Conservation (phyloP, 306 rosid species). For the Mimosa pudica region DNA sequence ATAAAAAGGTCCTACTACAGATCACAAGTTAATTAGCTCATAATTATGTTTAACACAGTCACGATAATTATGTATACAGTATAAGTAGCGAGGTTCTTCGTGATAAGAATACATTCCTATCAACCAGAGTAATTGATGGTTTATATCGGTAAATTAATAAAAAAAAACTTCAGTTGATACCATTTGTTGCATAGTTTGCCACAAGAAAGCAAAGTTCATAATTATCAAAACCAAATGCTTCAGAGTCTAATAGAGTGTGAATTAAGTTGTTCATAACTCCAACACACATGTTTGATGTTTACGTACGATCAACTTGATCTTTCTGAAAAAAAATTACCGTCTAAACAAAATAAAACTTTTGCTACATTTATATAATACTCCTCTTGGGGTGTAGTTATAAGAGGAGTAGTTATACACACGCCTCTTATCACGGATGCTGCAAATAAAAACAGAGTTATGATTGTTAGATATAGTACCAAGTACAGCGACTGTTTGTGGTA, state of each 20-base stretch:
- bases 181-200: constrained; percentile 17
- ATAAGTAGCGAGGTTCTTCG: no score
- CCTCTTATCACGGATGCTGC: background rate
- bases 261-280: background rate
- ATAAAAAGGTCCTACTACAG: no score
- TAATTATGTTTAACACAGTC: no score
- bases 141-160: no score
- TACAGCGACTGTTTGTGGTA: constrained; percentile 26
- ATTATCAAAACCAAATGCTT: constrained; percentile 12
- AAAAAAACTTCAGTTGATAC: no score
- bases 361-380: background rate
- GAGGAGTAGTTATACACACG: background rate
- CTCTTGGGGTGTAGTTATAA: no score
- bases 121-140: no score
- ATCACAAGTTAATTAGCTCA: no score
- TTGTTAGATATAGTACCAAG: constrained; percentile 22
- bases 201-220: constrained; percentile 2
- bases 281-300: background rate
- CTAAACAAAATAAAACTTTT: constrained; percentile 2
- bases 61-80: no score
- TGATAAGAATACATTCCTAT: no score
- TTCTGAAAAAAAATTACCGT: background rate
- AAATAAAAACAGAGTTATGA: constrained; percentile 13
- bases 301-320: background rate
- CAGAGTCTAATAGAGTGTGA: background rate